Conservation (phyloP, 805 yeast genomes). For the Starmera dryadoides region DNA sequence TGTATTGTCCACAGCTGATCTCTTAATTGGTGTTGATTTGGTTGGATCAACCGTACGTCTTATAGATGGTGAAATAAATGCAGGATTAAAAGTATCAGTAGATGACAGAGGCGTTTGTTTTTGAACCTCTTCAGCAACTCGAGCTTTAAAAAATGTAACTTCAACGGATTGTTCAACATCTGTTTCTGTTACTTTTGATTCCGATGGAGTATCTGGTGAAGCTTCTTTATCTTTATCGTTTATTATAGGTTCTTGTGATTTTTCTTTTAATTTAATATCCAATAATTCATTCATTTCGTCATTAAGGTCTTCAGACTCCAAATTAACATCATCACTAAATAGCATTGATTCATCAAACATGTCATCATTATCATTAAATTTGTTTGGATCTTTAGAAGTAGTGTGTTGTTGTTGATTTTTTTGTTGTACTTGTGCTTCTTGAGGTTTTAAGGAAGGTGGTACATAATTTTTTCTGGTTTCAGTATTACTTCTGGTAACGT, state of each 20-base stretch:
- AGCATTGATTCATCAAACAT: conserved; percentile 45
- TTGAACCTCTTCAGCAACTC: conserved; percentile 51
- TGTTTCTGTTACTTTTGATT: conserved; percentile 8
- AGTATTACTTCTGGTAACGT: neutral
- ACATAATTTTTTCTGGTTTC: neutral
- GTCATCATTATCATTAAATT: conserved; percentile 21
- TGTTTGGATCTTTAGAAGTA: conserved; percentile 7
- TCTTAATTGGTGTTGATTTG: conserved; percentile 56
- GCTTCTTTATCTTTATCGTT: neutral
- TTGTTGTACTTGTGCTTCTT: neutral
- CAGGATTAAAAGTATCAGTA: conserved; percentile 45
- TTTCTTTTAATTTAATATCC: neutral
- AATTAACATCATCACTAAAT: conserved; percentile 41
- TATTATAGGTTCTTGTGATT: neutral
- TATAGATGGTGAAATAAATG: conserved; percentile 47
- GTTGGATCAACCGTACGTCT: conserved; percentile 60
- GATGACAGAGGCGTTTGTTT: conserved; percentile 29
- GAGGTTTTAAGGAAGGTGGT: conserved; percentile 2
- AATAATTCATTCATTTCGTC: conserved; percentile 14
- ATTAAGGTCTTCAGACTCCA: conserved; percentile 28
- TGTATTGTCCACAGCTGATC: conserved; percentile 19
- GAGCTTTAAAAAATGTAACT: conserved; percentile 54
- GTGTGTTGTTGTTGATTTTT: conserved; percentile 1
- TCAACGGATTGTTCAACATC: neutral
- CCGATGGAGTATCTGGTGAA: neutral